Evolutionary conservation across 2,329 filamentous ascomycete genomes (phyloP), one percentile per base, ranked within the genome.

Genomic region (Mycosphaerelloides madeirae): DNA sequence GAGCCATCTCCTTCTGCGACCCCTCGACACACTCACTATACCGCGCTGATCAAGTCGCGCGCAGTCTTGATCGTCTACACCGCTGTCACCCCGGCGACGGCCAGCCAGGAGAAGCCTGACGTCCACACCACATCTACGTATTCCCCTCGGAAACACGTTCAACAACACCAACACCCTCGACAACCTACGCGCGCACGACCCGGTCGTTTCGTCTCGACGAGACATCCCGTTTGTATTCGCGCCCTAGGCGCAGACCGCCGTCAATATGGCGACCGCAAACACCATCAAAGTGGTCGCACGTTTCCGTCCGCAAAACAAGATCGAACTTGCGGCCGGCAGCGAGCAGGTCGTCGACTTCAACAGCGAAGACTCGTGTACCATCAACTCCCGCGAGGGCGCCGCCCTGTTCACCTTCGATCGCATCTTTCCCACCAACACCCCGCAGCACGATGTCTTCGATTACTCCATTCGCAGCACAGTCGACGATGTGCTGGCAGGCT

Each of bases 401-500:
- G 74, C 84, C 56, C 88, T 88, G 48, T 98, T 97, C 68, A 98
- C 93, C 52, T 98, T 97, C 69, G 93, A 98, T 68, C 86, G 91
- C 52, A 88, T 98, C 56, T 98, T 98, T 73, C 88, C 87, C 66
- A 97, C 95, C 87, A 76, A 78, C 68, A 93, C 87, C 62, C 81
- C 81, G 62, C 93, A 98, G 71, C 76, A 80, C 63, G 90, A 97
- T 70, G 89, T 98, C 62, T 98, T 98, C 73, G 87, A 97, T 70
- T 98, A 93, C 73, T 97, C 93, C 32, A 97, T 98, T 68, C 84
- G 86, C 54, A 81, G 87, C 19, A 97, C 93, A 15, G 93, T 98
- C 57, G 91, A 97, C 72, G 93, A 97, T 67, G 96, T 98, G 57
- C 78, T 98, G 55, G 95, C 97, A 70, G 93, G 93, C 55, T 98